Evolutionary conservation across 2,329 filamentous ascomycete genomes (phyloP).

Genomic region (Aureobasidium sp.): DNA sequence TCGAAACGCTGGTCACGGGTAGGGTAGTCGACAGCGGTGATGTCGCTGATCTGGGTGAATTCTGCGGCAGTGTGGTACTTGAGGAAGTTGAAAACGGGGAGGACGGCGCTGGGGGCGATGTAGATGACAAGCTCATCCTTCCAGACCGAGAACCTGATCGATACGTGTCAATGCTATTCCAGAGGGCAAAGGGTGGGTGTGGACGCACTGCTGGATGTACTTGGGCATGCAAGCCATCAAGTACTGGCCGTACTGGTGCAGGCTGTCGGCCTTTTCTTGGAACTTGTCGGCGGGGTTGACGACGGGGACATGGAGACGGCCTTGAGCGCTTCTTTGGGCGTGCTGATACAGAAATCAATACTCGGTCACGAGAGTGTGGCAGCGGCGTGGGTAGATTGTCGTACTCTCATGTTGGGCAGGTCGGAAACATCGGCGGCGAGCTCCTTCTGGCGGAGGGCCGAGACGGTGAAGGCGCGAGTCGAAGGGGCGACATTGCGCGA

Average conservation of each 20-base stretch:
- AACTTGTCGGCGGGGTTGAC: slow-evolving; percentile 94
- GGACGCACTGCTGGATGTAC: slow-evolving; percentile 76
- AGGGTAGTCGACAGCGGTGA: slow-evolving; percentile 93
- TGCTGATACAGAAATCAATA: slow-evolving; percentile 25
- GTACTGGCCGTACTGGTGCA: slow-evolving; percentile 95
- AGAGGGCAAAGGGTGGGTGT: neutral
- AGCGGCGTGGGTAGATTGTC: slow-evolving; percentile 13
- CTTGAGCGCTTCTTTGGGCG: slow-evolving; percentile 35
- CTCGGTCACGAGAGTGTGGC: neutral
- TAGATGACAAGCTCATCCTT: slow-evolving; percentile 82
- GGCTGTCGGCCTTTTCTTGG: slow-evolving; percentile 72
- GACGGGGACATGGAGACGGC: slow-evolving; percentile 65
- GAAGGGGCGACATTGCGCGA: slow-evolving; percentile 15
- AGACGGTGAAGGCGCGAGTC: slow-evolving; percentile 37
- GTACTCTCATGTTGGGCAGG: slow-evolving; percentile 41
- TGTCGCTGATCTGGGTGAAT: slow-evolving; percentile 86
- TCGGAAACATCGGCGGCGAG: slow-evolving; percentile 35
- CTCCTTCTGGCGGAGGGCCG: slow-evolving; percentile 37
- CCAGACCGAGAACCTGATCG: slow-evolving; percentile 77
- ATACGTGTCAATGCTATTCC: neutral
- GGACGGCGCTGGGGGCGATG: slow-evolving; percentile 77
- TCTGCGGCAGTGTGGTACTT: slow-evolving; percentile 98
- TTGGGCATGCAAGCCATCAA: slow-evolving; percentile 94
- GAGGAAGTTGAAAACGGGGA: slow-evolving; percentile 88
- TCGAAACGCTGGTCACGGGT: slow-evolving; percentile 95